Base-by-base conservation (phyloP, 2,329 filamentous ascomycete genomes). In the Sporothrix inflata region DNA sequence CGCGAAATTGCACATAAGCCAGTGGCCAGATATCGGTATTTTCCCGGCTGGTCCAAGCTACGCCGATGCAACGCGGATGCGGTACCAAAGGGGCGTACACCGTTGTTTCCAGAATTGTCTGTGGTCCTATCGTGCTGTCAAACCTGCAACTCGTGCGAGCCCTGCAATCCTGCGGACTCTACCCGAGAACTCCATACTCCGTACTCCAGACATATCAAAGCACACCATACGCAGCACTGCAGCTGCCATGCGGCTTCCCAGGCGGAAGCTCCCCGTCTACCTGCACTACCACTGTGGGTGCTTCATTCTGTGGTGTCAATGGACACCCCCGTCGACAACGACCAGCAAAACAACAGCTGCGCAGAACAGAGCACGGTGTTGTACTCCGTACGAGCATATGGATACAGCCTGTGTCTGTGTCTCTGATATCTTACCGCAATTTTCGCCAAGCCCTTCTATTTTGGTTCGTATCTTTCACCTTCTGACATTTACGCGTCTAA, bases 11-110 rank as follows among this genome's bases (percentile, higher is more conserved):
- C 47, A 55, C 19, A 34, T 67, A 6, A 51, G 16, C 47, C 24
- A 53, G 47, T 68, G 30, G 65, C 47, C 65, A 67, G 45, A 51
- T 38, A 67, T 67, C 65, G 24, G 65, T 67, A 51, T 67, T 67
- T 67, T 67, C 65, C 65, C 45, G 45, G 27, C 65, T 53, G 65
- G 65, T 40, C 65, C 65, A 53, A 55, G 65, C 27, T 53, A 30
- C 45, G 21, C 19, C 30, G n/a, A 68, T 53, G 65, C 30, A 49
- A 68, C 47, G 65, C 30, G 21, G 47, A 38, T 42, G 27, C 27
- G 45, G 45, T 40, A 40, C 51, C 42, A 67, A 38, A 24, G 24
- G 42, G 45, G 2, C 9, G 65, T 42, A 42, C 42, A 67, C 45
- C 65, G 42, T 67, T 51, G 65, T 51, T 51, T 67, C 45, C 27